phyloP scores from a whole-genome alignment of 1,284 basidiomycete genomes.

The Sanghuangporus weigelae region DNA sequence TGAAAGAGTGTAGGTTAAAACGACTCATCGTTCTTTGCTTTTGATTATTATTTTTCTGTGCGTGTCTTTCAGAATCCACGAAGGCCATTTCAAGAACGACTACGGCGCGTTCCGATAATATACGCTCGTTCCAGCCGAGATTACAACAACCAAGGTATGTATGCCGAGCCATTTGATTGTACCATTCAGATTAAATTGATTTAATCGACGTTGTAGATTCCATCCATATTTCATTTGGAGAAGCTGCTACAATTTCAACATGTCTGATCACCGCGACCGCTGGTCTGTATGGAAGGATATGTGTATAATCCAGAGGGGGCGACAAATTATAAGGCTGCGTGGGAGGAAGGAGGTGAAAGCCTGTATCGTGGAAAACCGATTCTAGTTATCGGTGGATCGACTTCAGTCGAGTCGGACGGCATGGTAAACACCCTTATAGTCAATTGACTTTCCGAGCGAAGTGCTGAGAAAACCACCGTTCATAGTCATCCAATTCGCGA shows the following conservation, averaged over 20 bases:
- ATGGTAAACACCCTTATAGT: constrained; percentile 25
- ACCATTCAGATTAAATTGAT: neutral
- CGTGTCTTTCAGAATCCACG: constrained; percentile 33
- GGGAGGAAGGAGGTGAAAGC: constrained; percentile 22
- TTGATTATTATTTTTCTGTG: neutral
- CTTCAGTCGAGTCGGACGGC: constrained; percentile 37
- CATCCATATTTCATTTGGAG: constrained; percentile 31
- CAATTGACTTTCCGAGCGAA: neutral
- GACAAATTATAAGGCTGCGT: constrained; percentile 15
- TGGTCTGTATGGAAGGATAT: constrained; percentile 26
- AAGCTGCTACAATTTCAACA: constrained; percentile 35
- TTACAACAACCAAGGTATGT: constrained; percentile 27
- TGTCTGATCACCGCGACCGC: constrained; percentile 34
- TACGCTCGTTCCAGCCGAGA: constrained; percentile 30
- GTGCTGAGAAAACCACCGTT: neutral
- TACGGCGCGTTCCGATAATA: constrained; percentile 47
- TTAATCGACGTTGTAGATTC: constrained; percentile 27
- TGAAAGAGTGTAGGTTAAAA: constrained; percentile 47
- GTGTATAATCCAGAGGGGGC: neutral
- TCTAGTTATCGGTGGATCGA: constrained; percentile 32
- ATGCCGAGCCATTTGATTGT: constrained; percentile 28
- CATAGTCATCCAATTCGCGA: constrained; percentile 40
- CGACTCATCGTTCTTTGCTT: neutral
- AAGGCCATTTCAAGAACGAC: constrained; percentile 33
- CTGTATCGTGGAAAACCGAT: constrained; percentile 25